Percentiles rank a stretch among this genome's conserved stretches.
These are phyloP conservation scores for Balansia obtecta DNA, from an alignment of 2,329 filamentous ascomycete genomes.

Conservation along the genomic window DNA sequence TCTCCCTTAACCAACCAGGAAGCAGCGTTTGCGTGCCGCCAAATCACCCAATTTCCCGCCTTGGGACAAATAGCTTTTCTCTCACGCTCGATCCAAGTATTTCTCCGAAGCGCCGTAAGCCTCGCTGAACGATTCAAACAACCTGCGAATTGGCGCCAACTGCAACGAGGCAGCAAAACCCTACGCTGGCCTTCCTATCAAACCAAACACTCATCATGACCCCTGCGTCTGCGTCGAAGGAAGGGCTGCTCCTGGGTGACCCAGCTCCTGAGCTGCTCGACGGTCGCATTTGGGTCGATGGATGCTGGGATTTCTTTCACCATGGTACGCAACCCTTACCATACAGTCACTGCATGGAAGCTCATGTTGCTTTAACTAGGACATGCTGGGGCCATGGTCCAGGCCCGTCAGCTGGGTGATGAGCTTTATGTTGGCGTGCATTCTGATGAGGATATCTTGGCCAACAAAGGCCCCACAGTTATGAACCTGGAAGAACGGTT, in stretches of 20 bases:
- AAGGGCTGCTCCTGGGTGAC: slow-evolving; percentile 25
- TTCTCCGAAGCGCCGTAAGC: neutral
- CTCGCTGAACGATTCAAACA: no score
- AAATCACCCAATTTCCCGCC: neutral
- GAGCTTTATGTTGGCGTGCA: slow-evolving; percentile 90
- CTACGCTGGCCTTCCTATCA: neutral
- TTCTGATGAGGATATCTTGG: slow-evolving; percentile 87
- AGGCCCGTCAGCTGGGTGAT: slow-evolving; percentile 80
- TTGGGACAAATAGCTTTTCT: neutral
- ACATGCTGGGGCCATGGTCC: slow-evolving; percentile 92
- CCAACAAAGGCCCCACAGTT: slow-evolving; percentile 95
- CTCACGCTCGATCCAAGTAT: neutral
- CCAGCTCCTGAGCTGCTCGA: slow-evolving; percentile 44
- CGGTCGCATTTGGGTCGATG: slow-evolving; percentile 91
- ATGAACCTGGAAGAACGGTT: slow-evolving; percentile 86
- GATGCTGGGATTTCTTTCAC: slow-evolving; percentile 98
- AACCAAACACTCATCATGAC: slow-evolving; percentile 9
- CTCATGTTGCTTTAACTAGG: slow-evolving; percentile 34
- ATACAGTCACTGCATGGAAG: neutral
- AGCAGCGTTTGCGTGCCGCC: neutral
- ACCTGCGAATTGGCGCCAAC: no score
- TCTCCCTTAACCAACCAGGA: slow-evolving; percentile 2
- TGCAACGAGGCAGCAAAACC: no score
- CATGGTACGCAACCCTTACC: slow-evolving; percentile 48
- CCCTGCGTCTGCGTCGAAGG: slow-evolving; percentile 12